Percentiles rank a stretch among this genome's conserved stretches.
Conservation (phyloP, 768 basidiomycete genomes). For the Podaxis rugospora region DNA sequence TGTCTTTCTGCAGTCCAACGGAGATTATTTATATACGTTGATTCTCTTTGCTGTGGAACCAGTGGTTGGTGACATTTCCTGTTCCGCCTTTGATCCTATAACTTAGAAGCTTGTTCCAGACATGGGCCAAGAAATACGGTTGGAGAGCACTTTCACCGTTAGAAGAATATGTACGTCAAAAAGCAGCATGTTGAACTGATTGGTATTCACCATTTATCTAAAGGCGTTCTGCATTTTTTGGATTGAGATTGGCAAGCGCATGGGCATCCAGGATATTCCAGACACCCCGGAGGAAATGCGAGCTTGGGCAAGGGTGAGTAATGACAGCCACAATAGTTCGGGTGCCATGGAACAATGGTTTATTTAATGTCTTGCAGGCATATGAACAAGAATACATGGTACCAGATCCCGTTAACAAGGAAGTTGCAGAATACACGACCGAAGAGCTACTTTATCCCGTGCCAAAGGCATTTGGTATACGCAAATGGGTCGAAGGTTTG, state of each 20-base stretch:
- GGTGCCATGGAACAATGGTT: background rate
- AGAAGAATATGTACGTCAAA: conserved; percentile 22
- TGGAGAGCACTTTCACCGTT: conserved; percentile 29
- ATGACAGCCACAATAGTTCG: background rate
- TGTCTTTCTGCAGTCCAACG: conserved; percentile 21
- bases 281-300: conserved; percentile 30
- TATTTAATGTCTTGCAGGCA: conserved; percentile 19
- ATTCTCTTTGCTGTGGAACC: conserved; percentile 27
- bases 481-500: conserved; percentile 28
- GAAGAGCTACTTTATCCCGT: conserved; percentile 36
- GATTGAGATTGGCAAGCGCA: conserved; percentile 39
- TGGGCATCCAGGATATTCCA: conserved; percentile 46
- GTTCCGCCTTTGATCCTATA: background rate
- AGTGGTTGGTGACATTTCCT: conserved; percentile 2
- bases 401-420: conserved; percentile 34
- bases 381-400: conserved; percentile 41
- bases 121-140: conserved; percentile 11
- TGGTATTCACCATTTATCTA: background rate
- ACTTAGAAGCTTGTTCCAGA: background rate
- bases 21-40: conserved; percentile 28
- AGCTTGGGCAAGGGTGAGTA: conserved; percentile 34
- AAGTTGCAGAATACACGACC: conserved; percentile 34
- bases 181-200: too few relatives aligned
- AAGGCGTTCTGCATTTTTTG: conserved; percentile 41
- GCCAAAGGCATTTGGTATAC: conserved; percentile 34